Conservation (phyloP, 208 protist genomes). For the Trypanosoma melophagium region DNA sequence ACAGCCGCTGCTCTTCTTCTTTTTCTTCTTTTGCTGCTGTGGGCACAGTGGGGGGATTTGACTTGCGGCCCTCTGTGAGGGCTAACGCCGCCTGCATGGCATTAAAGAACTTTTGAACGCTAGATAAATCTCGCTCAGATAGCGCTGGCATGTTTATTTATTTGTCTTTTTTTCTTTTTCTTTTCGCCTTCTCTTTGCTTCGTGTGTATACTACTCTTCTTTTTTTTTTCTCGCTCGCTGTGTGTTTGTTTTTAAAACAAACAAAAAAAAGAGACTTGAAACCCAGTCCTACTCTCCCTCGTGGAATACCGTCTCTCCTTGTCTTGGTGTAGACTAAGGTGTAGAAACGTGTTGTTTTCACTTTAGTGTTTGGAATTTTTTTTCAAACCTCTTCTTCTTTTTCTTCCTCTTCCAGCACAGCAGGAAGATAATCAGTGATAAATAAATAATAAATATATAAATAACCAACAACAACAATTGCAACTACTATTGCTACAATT, state of each 20-base stretch:
- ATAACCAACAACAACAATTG: too few relatives aligned
- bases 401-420: neutral
- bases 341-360: too few relatives aligned
- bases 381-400: neutral
- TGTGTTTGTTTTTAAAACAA: neutral
- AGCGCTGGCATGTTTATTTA: constrained; percentile 38
- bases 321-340: too few relatives aligned
- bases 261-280: neutral
- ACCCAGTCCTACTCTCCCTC: too few relatives aligned
- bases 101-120: constrained; percentile 70
- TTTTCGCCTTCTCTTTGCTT: neutral
- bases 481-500: too few relatives aligned
- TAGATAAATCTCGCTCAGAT: constrained; percentile 57
- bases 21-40: neutral
- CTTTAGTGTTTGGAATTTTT: too few relatives aligned
- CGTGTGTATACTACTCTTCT: neutral
- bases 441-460: too few relatives aligned
- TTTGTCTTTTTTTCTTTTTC: constrained; percentile 10
- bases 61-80: constrained; percentile 12
- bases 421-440: neutral
- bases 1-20: constrained; percentile 42
- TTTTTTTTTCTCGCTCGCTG: neutral
- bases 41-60: neutral
- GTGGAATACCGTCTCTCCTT: too few relatives aligned
- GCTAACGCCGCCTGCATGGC: constrained; percentile 39